phyloP scores from a whole-genome alignment of 371 early-diverging fungal genomes.

The Capniomyces stellatus region DNA sequence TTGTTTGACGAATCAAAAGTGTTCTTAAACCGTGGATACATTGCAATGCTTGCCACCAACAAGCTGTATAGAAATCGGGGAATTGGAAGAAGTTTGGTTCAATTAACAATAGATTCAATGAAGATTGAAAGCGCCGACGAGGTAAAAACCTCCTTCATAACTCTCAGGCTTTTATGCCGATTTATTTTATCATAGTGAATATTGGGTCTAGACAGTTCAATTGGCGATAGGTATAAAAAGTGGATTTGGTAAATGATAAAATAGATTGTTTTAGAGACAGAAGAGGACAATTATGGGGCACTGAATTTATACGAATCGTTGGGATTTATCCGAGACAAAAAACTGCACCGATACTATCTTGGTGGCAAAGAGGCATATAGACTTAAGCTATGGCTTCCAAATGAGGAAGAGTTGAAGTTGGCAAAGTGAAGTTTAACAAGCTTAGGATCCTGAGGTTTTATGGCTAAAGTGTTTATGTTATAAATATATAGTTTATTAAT shows the following conservation, averaged over 20 bases:
- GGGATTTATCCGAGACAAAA: conserved; percentile 85
- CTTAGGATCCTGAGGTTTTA: too few species aligned
- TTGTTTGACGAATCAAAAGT: conserved; percentile 4
- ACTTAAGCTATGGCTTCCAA: conserved; percentile 45
- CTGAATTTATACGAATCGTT: conserved; percentile 73
- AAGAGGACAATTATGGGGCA: conserved; percentile 72
- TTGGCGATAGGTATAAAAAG: too few species aligned
- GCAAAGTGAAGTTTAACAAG: too few species aligned
- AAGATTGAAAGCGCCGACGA: conserved; percentile 62
- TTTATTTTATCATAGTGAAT: too few species aligned
- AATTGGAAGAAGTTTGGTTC: conserved; percentile 57
- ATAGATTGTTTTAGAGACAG: conserved; percentile 86
- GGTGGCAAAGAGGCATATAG: conserved; percentile 88
- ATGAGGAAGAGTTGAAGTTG: too few species aligned
- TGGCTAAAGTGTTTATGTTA: too few species aligned
- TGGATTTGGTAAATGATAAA: too few species aligned
- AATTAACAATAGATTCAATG: conserved; percentile 56
- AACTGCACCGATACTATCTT: conserved; percentile 76
- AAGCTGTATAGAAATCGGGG: conserved; percentile 54
- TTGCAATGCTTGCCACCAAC: conserved; percentile 89
- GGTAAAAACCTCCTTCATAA: too few species aligned
- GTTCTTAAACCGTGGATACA: conserved; percentile 56
- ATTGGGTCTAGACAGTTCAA: too few species aligned
- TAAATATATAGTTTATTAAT: too few species aligned
- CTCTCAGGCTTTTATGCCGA: too few species aligned